Conservation (phyloP, 2,329 filamentous ascomycete genomes). For the Xylariaceae sp. region DNA sequence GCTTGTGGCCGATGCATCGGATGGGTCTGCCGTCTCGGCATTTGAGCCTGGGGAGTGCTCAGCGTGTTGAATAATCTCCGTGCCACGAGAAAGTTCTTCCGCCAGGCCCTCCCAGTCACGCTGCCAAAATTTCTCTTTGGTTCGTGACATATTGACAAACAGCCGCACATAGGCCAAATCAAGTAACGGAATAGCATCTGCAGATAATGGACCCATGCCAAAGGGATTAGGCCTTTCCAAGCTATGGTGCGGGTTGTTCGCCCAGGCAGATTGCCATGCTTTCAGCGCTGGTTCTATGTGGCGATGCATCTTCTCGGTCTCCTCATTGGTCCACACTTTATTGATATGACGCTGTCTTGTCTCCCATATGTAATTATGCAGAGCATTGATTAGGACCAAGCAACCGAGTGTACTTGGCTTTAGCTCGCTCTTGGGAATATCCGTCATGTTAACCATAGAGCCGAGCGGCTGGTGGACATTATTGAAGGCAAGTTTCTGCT, state of each 20-base stretch:
- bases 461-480: slow-evolving; percentile 46
- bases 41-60: slow-evolving; percentile 59
- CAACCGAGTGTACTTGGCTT: slow-evolving; percentile 90
- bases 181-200: slow-evolving; percentile 85
- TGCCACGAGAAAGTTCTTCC: slow-evolving; percentile 76
- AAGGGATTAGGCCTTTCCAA: slow-evolving; percentile 82
- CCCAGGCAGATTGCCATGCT: slow-evolving; percentile 93
- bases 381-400: slow-evolving; percentile 84
- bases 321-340: slow-evolving; percentile 83
- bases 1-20: slow-evolving; percentile 46
- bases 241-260: slow-evolving; percentile 79
- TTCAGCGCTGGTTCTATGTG: slow-evolving; percentile 92
- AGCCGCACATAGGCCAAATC: slow-evolving; percentile 90
- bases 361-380: slow-evolving; percentile 99
- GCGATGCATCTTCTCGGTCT: slow-evolving; percentile 93
- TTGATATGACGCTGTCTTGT: slow-evolving; percentile 87
- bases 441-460: slow-evolving; percentile 43
- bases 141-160: slow-evolving; percentile 87
- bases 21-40: slow-evolving; percentile 45
- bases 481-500: slow-evolving; percentile 50
- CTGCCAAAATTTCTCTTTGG: slow-evolving; percentile 92
- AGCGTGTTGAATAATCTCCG: slow-evolving; percentile 71
- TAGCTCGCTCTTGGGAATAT: slow-evolving; percentile 60
- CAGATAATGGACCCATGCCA: slow-evolving; percentile 76
- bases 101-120: slow-evolving; percentile 91